phyloP scores from a whole-genome alignment of 116 monocot species.

The Cymodocea nodosa region DNA sequence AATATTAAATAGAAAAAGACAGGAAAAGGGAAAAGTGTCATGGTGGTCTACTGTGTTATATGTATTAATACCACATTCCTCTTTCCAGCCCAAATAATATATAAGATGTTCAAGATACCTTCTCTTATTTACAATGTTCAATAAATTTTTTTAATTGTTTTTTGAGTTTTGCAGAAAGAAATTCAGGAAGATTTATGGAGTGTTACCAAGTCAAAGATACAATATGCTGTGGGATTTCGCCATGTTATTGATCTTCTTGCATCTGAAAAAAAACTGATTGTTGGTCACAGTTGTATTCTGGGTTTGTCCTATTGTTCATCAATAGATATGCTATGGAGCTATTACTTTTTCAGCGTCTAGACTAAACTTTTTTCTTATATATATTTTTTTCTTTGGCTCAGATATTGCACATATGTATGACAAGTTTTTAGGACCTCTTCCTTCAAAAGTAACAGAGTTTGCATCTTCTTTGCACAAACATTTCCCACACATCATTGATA shows the following conservation, averaged over 20 bases:
- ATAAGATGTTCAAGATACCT: too few species aligned
- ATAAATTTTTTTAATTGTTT: background rate
- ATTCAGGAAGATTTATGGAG: constrained; percentile 37
- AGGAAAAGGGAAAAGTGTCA: too few species aligned
- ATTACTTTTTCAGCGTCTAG: background rate
- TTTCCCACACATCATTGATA: constrained; percentile 71
- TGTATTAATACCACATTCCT: too few species aligned
- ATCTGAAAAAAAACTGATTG: constrained; percentile 68
- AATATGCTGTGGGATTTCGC: constrained; percentile 72
- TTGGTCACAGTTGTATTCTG: constrained; percentile 92
- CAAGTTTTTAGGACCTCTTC: constrained; percentile 86
- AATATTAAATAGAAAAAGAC: too few species aligned
- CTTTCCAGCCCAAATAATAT: too few species aligned
- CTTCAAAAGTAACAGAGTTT: constrained; percentile 58
- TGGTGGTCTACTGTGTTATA: too few species aligned
- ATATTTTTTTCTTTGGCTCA: constrained; percentile 24
- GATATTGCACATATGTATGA: constrained; percentile 76
- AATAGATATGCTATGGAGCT: background rate
- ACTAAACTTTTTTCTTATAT: constrained; percentile 7
- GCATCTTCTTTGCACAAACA: constrained; percentile 34
- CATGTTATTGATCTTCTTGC: constrained; percentile 87
- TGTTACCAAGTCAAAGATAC: constrained; percentile 30
- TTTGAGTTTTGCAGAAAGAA: constrained; percentile 39
- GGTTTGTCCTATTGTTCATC: constrained; percentile 25
- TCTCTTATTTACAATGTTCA: too few species aligned